Evolutionary conservation across 2,329 filamentous ascomycete genomes (phyloP).

Genomic region (Apiospora hydei): DNA sequence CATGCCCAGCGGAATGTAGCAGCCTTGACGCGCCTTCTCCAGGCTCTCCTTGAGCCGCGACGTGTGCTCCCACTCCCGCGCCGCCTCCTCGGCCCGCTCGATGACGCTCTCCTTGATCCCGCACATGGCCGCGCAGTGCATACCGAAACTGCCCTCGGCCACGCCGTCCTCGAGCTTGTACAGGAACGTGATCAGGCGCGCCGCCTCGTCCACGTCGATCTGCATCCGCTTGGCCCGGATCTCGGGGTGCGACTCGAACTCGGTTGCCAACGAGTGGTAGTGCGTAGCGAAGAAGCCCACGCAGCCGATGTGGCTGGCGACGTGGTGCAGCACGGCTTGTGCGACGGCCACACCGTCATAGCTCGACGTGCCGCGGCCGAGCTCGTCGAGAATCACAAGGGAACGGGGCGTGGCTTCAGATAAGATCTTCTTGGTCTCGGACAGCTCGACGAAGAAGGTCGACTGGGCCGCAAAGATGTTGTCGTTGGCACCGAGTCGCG

Average conservation of each 20-base stretch:
- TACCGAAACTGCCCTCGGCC: conserved; percentile 95
- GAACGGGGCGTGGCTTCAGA: conserved; percentile 92
- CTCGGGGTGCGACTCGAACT: conserved; percentile 90
- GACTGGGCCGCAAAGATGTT: conserved; percentile 98
- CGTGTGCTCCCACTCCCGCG: conserved; percentile 94
- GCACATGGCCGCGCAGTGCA: conserved; percentile 99
- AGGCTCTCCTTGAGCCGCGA: conserved; percentile 87
- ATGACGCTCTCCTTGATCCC: conserved; percentile 87
- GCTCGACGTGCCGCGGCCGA: conserved; percentile 91
- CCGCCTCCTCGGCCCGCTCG: conserved; percentile 85
- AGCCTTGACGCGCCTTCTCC: conserved; percentile 79
- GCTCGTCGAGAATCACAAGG: conserved; percentile 94
- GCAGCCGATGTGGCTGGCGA: conserved; percentile 91
- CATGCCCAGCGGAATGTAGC: conserved; percentile 83
- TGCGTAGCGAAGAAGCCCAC: conserved; percentile 98
- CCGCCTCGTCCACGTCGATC: conserved; percentile 87
- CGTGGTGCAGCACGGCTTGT: conserved; percentile 95
- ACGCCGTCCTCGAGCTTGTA: conserved; percentile 95
- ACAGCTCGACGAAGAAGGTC: conserved; percentile 97
- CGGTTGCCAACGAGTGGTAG: conserved; percentile 91
- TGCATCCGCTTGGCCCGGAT: conserved; percentile 89
- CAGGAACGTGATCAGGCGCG: conserved; percentile 90
- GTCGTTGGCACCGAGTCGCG: conserved; percentile 94
- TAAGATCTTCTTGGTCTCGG: conserved; percentile 97
- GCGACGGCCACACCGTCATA: conserved; percentile 98